A percentile compares a stretch with the other conserved stretches of the same genome.
These are phyloP conservation scores for Suillus placidus DNA, from an alignment of 768 basidiomycete species.

Conservation along the genomic window DNA sequence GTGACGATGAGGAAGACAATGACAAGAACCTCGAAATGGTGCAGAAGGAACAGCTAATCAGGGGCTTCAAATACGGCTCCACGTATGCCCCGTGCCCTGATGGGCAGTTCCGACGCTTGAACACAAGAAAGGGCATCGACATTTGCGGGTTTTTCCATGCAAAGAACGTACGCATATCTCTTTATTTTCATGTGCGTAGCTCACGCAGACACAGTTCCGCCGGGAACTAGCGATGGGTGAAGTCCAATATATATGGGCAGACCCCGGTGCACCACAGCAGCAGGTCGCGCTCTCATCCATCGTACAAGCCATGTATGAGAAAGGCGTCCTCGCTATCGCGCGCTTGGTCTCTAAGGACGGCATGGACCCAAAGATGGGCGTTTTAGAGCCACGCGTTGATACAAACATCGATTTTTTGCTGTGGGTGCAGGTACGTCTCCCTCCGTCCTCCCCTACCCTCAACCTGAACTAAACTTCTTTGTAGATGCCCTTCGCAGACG, in stretches of 20 bases:
- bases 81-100: constrained; percentile 87
- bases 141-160: constrained; percentile 80
- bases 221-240: constrained; percentile 84
- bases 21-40: constrained; percentile 53
- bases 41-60: constrained; percentile 77
- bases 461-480: neutral
- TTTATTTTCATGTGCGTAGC: neutral
- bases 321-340: constrained; percentile 73
- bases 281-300: constrained; percentile 89
- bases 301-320: constrained; percentile 74
- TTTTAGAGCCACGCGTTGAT: constrained; percentile 64
- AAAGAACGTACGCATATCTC: constrained; percentile 53
- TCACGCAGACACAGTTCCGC: constrained; percentile 59
- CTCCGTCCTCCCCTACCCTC: neutral
- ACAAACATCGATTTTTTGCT: constrained; percentile 77
- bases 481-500: constrained; percentile 95
- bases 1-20: constrained; percentile 37
- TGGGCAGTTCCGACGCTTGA: constrained; percentile 74
- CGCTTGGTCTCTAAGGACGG: constrained; percentile 79
- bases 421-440: constrained; percentile 72
- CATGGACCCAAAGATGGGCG: constrained; percentile 84
- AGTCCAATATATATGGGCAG: constrained; percentile 83
- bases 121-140: constrained; percentile 84
- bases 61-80: constrained; percentile 88
- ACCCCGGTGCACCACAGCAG: constrained; percentile 61